Conservation (phyloP, 2,329 filamentous ascomycete genomes). For the Basipetospora chlamydospora region DNA sequence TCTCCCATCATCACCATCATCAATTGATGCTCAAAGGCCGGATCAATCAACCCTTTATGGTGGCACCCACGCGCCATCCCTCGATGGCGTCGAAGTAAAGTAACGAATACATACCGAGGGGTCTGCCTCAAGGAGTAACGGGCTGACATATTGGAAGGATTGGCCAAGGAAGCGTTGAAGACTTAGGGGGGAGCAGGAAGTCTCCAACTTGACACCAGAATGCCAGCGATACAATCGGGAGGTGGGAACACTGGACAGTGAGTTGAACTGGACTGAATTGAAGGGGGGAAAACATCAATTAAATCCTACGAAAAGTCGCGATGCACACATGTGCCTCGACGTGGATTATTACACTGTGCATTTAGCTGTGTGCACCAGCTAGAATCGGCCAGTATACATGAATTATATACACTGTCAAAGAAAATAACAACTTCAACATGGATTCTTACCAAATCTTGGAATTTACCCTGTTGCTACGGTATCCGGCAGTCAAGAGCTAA, state of each 20-base stretch:
- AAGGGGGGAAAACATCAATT: background rate
- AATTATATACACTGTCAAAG: no score
- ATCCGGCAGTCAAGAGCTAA: no score
- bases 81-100: background rate
- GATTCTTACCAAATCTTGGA: no score
- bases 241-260: background rate
- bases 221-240: background rate
- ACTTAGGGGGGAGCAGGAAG: background rate
- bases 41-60: background rate
- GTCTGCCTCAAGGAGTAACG: slow-evolving; percentile 24
- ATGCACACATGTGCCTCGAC: no score
- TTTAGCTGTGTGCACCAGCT: no score
- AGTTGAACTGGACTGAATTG: background rate
- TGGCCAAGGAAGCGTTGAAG: background rate
- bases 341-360: no score
- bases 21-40: background rate
- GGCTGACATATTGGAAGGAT: slow-evolving; percentile 17
- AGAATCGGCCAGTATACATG: no score
- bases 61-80: background rate
- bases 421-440: no score
- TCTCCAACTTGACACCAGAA: background rate
- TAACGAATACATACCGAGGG: slow-evolving; percentile 17
- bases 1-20: background rate
- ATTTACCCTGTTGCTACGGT: no score
- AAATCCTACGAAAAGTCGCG: background rate